Conservation (phyloP, 768 basidiomycete species). For the Leucocoprinus sp. region DNA sequence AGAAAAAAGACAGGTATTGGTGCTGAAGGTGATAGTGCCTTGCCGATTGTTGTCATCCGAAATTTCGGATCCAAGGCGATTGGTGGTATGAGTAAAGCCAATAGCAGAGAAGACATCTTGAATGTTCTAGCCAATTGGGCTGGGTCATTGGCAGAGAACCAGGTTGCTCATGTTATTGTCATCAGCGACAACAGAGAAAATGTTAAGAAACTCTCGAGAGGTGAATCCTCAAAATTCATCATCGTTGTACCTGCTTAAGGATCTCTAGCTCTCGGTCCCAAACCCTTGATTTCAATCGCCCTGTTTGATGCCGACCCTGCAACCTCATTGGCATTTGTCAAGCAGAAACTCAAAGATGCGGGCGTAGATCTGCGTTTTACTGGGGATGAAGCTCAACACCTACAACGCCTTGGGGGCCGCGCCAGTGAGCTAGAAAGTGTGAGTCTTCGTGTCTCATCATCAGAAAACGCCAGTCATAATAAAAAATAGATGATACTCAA, state of each 20-base stretch:
- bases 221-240: slow-evolving; percentile 25
- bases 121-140: slow-evolving; percentile 79
- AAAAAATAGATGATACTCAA: slow-evolving; percentile 69
- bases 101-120: slow-evolving; percentile 60
- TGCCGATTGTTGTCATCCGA: slow-evolving; percentile 84
- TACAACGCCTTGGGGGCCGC: slow-evolving; percentile 81
- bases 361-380: slow-evolving; percentile 48
- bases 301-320: slow-evolving; percentile 79
- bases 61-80: slow-evolving; percentile 57
- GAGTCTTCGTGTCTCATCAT: slow-evolving; percentile 20
- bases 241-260: neutral
- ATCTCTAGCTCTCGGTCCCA: slow-evolving; percentile 66
- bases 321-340: slow-evolving; percentile 75
- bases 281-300: slow-evolving; percentile 70
- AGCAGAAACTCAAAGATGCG: slow-evolving; percentile 62
- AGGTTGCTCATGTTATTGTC: slow-evolving; percentile 87
- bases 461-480: neutral
- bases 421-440: slow-evolving; percentile 85
- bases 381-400: slow-evolving; percentile 41
- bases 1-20: slow-evolving; percentile 25
- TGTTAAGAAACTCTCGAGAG: slow-evolving; percentile 74
- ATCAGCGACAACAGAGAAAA: slow-evolving; percentile 88
- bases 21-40: slow-evolving; percentile 41
- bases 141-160: slow-evolving; percentile 70
- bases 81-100: slow-evolving; percentile 21